Percentiles rank a stretch among this genome's conserved stretches.
Conservation (phyloP, 441 rosid genomes). For the Croton setiger region DNA sequence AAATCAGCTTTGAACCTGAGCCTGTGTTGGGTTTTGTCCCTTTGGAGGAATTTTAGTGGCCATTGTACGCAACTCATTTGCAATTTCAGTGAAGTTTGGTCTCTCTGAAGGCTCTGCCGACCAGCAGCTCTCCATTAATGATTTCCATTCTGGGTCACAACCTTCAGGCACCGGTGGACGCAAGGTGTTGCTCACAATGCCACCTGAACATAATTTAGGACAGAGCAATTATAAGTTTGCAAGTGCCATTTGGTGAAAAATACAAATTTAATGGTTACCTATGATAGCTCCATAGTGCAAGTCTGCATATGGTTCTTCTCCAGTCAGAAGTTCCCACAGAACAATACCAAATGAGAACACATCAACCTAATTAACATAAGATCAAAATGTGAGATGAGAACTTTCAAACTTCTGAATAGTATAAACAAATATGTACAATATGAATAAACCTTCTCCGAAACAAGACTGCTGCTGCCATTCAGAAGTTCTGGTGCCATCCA, state of each 20-base stretch:
- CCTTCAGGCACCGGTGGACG: slow-evolving; percentile 54
- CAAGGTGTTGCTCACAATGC: slow-evolving; percentile 68
- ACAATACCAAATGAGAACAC: slow-evolving; percentile 74
- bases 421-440: not conserved
- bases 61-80: slow-evolving; percentile 43
- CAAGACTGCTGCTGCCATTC: slow-evolving; percentile 66
- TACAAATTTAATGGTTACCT: slow-evolving; percentile 27
- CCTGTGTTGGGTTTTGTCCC: slow-evolving; percentile 28
- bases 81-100: slow-evolving; percentile 54
- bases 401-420: not conserved
- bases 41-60: slow-evolving; percentile 39
- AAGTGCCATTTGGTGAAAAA: not conserved
- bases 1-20: slow-evolving; percentile 20
- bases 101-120: slow-evolving; percentile 56
- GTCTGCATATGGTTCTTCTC: slow-evolving; percentile 69
- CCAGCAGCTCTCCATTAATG: slow-evolving; percentile 73
- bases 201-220: slow-evolving; percentile 34
- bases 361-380: slow-evolving; percentile 42
- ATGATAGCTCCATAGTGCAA: slow-evolving; percentile 69
- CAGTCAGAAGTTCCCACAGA: slow-evolving; percentile 67
- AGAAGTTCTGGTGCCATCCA: slow-evolving; percentile 78
- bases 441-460: slow-evolving; percentile 55
- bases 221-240: not conserved
- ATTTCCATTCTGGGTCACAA: slow-evolving; percentile 56
- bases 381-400: not conserved